Evolutionary conservation across 495 filamentous ascomycete genomes (phyloP).

Genomic region (Talaromyces trachyspermus): DNA sequence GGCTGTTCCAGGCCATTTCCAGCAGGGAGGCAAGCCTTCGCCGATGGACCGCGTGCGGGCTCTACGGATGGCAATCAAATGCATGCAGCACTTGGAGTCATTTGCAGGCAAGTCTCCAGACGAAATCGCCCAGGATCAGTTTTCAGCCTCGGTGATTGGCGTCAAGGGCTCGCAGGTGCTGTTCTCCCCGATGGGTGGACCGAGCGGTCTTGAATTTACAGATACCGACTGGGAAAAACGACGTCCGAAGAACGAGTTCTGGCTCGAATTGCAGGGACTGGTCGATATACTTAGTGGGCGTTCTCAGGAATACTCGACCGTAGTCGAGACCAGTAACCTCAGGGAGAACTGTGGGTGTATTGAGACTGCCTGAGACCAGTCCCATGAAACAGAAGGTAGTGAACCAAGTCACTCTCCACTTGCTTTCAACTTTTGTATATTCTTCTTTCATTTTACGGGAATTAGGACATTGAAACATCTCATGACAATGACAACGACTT

Average conservation of each 20-base stretch:
- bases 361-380: constrained; percentile 25
- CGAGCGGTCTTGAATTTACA: constrained; percentile 60
- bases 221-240: constrained; percentile 93
- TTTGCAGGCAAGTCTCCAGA: constrained; percentile 60
- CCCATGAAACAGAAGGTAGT: no score
- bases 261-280: constrained; percentile 71
- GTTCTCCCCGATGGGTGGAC: constrained; percentile 66
- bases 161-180: constrained; percentile 84
- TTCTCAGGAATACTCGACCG: no score
- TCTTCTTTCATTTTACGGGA: no score
- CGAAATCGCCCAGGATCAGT: constrained; percentile 59
- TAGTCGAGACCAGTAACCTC: not conserved
- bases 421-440: no score
- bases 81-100: constrained; percentile 79
- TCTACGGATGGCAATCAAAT: constrained; percentile 83
- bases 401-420: no score
- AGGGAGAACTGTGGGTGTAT: constrained; percentile 24
- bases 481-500: no score
- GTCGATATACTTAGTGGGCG: constrained; percentile 81
- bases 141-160: constrained; percentile 77
- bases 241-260: constrained; percentile 78
- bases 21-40: constrained; percentile 89
- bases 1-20: constrained; percentile 92
- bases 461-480: no score
- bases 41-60: constrained; percentile 95